These are phyloP conservation scores for Colletotrichum truncatum DNA, from an alignment of 2,329 filamentous ascomycete genomes.

Conservation along the genomic window DNA sequence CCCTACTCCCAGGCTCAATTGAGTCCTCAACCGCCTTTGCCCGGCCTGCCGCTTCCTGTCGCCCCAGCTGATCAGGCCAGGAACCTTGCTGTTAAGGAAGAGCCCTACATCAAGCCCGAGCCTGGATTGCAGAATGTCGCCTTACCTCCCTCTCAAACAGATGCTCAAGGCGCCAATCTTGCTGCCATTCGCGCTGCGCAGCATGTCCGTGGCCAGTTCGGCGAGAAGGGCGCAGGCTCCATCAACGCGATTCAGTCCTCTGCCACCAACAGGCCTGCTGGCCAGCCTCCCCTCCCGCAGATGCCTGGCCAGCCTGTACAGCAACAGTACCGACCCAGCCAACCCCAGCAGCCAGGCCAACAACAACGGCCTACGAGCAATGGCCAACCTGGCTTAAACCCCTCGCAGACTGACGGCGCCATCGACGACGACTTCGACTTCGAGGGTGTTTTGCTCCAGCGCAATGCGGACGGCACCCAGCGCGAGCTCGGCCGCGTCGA, in stretches of 20 bases:
- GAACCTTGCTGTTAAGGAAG: constrained; percentile 51
- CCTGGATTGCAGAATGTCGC: constrained; percentile 43
- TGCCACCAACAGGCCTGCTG: constrained; percentile 37
- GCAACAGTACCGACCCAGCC: constrained; percentile 35
- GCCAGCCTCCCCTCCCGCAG: constrained; percentile 42
- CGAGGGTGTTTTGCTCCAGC: constrained; percentile 67
- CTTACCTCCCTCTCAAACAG: constrained; percentile 36
- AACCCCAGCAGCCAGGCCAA: constrained; percentile 38
- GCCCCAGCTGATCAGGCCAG: constrained; percentile 50
- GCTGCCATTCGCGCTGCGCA: constrained; percentile 65
- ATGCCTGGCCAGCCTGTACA: constrained; percentile 35
- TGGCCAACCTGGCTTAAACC: constrained; percentile 36
- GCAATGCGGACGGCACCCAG: constrained; percentile 61
- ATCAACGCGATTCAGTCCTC: constrained; percentile 69
- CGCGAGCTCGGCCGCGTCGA: constrained; percentile 67
- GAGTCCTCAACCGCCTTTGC: constrained; percentile 42
- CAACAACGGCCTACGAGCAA: constrained; percentile 37
- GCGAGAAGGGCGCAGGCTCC: constrained; percentile 70
- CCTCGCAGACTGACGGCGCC: constrained; percentile 78
- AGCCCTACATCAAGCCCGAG: constrained; percentile 59
- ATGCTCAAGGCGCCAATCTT: constrained; percentile 37
- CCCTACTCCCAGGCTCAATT: constrained; percentile 45
- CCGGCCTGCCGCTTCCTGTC: constrained; percentile 38
- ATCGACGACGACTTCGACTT: constrained; percentile 65
- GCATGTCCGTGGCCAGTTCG: constrained; percentile 68